These are phyloP conservation scores for Mycena belliarum DNA, from an alignment of 768 basidiomycete genomes.

Conservation along the genomic window DNA sequence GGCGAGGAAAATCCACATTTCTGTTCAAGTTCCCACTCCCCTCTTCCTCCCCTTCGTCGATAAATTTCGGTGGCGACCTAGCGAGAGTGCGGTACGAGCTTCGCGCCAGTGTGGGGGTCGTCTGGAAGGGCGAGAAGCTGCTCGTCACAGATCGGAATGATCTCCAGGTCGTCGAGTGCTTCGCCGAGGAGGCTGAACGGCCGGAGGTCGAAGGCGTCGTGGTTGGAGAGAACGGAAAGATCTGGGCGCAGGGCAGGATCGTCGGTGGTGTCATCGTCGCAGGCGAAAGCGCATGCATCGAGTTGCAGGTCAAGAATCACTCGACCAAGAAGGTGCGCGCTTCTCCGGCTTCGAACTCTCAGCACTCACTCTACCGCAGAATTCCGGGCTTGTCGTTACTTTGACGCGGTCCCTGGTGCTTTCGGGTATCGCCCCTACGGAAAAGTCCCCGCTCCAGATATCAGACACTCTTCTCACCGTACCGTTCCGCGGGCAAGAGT, in stretches of 20 bases:
- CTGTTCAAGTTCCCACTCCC: conserved; percentile 79
- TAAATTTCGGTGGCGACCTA: conserved; percentile 68
- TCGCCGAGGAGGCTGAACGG: conserved; percentile 36
- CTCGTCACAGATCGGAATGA: conserved; percentile 64
- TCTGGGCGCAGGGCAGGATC: conserved; percentile 73
- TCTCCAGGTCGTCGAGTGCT: conserved; percentile 67
- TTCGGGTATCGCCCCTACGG: conserved; percentile 39
- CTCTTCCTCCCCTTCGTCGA: conserved; percentile 63
- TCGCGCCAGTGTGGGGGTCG: conserved; percentile 68
- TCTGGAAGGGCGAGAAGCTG: conserved; percentile 72
- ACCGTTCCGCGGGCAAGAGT: conserved; percentile 74
- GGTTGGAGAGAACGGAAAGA: conserved; percentile 77
- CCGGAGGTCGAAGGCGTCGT: conserved; percentile 57
- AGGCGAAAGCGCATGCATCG: conserved; percentile 71
- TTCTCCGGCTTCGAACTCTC: conserved; percentile 12
- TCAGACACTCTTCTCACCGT: conserved; percentile 71
- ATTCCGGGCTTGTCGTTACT: conserved; percentile 62
- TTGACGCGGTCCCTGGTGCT: conserved; percentile 64
- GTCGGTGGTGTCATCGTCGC: conserved; percentile 64
- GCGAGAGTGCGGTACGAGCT: conserved; percentile 75
- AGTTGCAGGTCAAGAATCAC: conserved; percentile 81
- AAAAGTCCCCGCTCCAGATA: conserved; percentile 55
- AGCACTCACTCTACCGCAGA: conserved; percentile 42
- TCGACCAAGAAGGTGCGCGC: conserved; percentile 69
- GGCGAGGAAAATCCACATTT: conserved; percentile 77